Evolutionary conservation across 306 rosid genomes (phyloP).

Genomic region (Fragaria iinumae): DNA sequence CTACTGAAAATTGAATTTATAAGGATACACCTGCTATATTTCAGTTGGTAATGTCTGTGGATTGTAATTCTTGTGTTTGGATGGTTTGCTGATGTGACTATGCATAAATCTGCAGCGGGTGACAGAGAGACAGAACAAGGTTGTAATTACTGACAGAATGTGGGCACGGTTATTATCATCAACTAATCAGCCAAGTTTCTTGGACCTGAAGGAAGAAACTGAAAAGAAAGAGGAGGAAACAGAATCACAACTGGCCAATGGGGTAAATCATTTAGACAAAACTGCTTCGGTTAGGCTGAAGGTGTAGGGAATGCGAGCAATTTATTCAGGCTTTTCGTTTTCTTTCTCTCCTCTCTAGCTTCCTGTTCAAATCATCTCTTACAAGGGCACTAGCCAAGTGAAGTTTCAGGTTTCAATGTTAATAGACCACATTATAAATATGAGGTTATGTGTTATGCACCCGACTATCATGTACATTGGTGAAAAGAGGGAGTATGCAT

Average conservation of each 20-base stretch:
- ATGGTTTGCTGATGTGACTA: constrained; percentile 4
- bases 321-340: background rate
- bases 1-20: background rate
- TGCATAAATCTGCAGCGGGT: constrained; percentile 45
- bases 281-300: background rate
- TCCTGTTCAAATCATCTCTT: background rate
- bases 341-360: background rate
- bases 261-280: constrained; percentile 19
- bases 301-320: background rate
- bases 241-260: constrained; percentile 9
- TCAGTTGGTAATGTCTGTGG: background rate
- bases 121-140: constrained; percentile 47
- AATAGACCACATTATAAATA: background rate
- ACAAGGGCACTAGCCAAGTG: constrained; percentile 9
- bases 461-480: background rate
- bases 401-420: constrained; percentile 1
- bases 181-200: constrained; percentile 67
- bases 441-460: background rate
- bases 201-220: constrained; percentile 30
- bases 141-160: constrained; percentile 69
- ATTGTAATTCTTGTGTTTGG: background rate
- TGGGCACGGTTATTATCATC: constrained; percentile 73
- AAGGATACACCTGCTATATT: background rate
- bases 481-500: background rate
- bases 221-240: constrained; percentile 13